Conservation (phyloP, 768 basidiomycete species). For the Kwoniella europaea region DNA sequence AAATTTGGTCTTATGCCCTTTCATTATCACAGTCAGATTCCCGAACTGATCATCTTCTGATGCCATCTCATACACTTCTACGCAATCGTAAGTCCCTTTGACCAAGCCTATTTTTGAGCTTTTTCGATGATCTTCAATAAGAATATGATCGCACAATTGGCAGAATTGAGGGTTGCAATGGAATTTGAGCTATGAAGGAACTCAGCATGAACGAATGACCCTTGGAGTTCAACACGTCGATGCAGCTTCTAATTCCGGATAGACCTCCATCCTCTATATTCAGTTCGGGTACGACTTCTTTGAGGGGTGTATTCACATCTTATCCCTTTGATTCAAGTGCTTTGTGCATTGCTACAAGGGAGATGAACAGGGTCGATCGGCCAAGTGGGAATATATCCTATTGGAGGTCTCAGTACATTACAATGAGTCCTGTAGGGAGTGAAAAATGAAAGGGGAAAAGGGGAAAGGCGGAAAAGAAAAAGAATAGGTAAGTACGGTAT, state of each 20-base stretch:
- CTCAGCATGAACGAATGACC: no score
- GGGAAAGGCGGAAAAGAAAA: background rate
- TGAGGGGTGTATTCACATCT: background rate
- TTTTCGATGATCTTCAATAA: no score
- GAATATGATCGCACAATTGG: no score
- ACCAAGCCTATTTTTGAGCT: background rate
- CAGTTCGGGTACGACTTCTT: background rate
- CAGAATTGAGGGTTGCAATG: no score
- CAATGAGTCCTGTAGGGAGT: no score
- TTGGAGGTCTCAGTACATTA: no score
- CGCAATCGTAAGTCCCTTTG: background rate
- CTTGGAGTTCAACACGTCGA: background rate
- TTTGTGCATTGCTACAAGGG: background rate
- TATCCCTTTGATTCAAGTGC: background rate
- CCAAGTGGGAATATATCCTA: background rate
- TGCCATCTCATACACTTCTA: background rate
- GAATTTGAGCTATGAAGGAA: no score
- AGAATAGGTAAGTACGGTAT: background rate
- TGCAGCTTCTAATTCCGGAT: background rate
- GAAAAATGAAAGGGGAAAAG: no score
- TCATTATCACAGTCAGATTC: background rate
- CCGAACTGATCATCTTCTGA: background rate
- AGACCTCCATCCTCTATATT: background rate
- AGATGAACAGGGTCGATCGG: background rate
- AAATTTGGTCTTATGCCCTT: background rate